These are phyloP conservation scores for Rhodamnia argentea DNA, from an alignment of 345 rosid genomes.

Conservation along the genomic window DNA sequence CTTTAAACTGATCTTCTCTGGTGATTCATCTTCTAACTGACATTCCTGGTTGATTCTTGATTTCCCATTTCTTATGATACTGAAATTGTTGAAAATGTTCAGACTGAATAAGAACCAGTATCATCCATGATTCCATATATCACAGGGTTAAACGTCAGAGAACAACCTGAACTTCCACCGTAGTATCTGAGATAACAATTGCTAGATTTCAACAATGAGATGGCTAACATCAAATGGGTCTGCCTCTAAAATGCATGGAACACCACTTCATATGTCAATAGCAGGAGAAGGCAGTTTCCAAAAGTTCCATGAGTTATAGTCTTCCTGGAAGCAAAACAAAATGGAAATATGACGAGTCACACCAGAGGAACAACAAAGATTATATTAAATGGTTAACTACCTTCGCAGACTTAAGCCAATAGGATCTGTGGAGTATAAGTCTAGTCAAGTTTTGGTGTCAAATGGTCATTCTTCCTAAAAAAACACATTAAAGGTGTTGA, in stretches of 20 bases:
- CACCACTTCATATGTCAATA: slow-evolving; percentile 20
- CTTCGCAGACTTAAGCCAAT: background rate
- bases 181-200: background rate
- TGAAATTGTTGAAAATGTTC: background rate
- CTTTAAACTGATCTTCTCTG: background rate
- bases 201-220: background rate
- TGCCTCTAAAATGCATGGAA: background rate
- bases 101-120: background rate
- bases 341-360: slow-evolving; percentile 1
- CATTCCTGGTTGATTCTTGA: background rate
- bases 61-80: background rate
- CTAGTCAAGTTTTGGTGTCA: background rate
- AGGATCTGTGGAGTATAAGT: background rate
- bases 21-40: background rate
- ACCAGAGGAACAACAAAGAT: background rate
- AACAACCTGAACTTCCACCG: background rate
- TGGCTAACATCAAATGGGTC: background rate
- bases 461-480: background rate
- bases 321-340: slow-evolving; percentile 54
- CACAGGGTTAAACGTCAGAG: background rate
- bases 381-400: background rate
- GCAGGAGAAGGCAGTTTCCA: slow-evolving; percentile 75
- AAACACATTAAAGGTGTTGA: background rate
- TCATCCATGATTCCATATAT: background rate
- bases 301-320: slow-evolving; percentile 80